Conservation (phyloP, 2,329 filamentous ascomycete species). For the Falciphora oryzae region DNA sequence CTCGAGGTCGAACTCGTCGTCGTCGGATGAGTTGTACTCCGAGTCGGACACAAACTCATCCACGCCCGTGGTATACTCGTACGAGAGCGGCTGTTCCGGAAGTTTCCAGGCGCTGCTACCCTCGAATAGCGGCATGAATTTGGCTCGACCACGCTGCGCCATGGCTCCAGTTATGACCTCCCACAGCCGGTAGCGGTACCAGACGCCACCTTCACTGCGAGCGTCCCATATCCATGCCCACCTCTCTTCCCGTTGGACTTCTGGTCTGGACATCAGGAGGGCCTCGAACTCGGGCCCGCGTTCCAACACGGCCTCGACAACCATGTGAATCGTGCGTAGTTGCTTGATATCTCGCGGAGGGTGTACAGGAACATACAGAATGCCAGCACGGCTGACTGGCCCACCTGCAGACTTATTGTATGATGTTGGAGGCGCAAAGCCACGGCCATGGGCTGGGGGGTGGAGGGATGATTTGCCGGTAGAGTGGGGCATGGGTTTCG, state of each 20-base stretch:
- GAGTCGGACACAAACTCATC: constrained; percentile 77
- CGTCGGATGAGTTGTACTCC: constrained; percentile 82
- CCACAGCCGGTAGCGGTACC: constrained; percentile 92
- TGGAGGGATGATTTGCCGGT: constrained; percentile 14
- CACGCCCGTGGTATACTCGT: constrained; percentile 71
- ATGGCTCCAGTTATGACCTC: constrained; percentile 67
- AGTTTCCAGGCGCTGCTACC: constrained; percentile 71
- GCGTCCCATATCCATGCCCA: constrained; percentile 96
- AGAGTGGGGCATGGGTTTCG: constrained; percentile 53
- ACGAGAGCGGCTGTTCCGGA: constrained; percentile 67
- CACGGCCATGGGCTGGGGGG: constrained; percentile 41
- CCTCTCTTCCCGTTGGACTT: constrained; percentile 79
- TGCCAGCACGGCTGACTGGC: constrained; percentile 35
- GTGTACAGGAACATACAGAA: constrained; percentile 65
- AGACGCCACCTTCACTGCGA: constrained; percentile 70
- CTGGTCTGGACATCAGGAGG: constrained; percentile 77
- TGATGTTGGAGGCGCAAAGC: constrained; percentile 71
- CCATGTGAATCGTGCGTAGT: constrained; percentile 79
- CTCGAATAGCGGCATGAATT: constrained; percentile 66
- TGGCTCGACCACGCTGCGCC: constrained; percentile 38
- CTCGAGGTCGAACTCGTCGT: constrained; percentile 65
- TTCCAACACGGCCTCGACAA: constrained; percentile 71
- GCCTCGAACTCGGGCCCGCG: constrained; percentile 88
- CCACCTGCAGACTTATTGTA: constrained; percentile 45
- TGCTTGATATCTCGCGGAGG: constrained; percentile 73